Evolutionary conservation across 106 monocot species (phyloP), one percentile per base, ranked within the genome.

Genomic region (Dioscorea dumetorum): DNA sequence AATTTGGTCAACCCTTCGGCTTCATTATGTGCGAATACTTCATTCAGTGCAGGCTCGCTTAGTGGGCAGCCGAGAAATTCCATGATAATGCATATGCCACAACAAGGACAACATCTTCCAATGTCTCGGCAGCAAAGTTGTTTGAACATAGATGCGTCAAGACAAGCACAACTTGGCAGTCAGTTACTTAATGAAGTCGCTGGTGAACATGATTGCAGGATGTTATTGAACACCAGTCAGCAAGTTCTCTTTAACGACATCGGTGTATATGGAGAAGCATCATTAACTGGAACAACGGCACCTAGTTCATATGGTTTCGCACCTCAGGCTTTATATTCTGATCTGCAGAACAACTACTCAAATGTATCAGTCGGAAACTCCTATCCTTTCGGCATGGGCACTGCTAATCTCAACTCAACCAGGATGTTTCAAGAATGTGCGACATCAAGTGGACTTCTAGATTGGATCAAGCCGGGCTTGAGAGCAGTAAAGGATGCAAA

Each of bases 41-140:
- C 77, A 70, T 77, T 70, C 58, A 49, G 24, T 58, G 19, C 64
- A 32, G 77, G 77, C 58, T n/a, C 49, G 17, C 57, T 58, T 32
- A 65, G n/a, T 50, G 77, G 21, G 57, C 57, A 57, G 21, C 12
- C 4, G 13, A 67, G 16, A 20, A 76, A 76, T 19, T 62, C 69
- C 13, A 35, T 71, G 34, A 17, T 22, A 16, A 66, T 50, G 51
- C 77, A 70, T 24, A 77, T 70, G 77, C 64, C 64, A 50, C 77
- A 64, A 32, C 70, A 70, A 14, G 71, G 70, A 20, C 64, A 71
- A 23, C 69, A 63, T 24, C 60, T 71, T 61, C 60, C 77, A 66
- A 10, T 77, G 12, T 35, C 52, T 16, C 71, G 60, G 66, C 71
- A 58, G 19, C 70, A 77, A 34, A 59, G 50, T 15, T 12, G 15